Base-by-base conservation (phyloP, 2,329 filamentous ascomycete species). In the Emericellopsis cladophorae region DNA sequence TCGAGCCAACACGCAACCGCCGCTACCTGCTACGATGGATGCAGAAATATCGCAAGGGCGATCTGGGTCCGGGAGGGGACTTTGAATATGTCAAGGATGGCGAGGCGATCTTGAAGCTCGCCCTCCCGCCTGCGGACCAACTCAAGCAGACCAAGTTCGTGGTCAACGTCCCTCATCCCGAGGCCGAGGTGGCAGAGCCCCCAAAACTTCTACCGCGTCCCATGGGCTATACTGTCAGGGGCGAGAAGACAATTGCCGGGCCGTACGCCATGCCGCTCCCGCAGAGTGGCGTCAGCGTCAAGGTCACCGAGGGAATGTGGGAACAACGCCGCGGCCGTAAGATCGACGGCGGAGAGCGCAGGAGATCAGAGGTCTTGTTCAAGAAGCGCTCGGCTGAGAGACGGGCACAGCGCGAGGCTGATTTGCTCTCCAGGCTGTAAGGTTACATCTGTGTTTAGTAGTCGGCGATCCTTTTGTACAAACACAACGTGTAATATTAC, bases 281-380 rank as follows among this genome's bases (percentile, higher is more conserved):
- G 59, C 72, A 76, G 1, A 64, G 67, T 33, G 79, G 76, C 8
- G 84, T 81, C 10, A 68, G 71, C 40, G 70, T 96, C 49, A 69
- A 71, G 47, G 72, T 85, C 18, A 77, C 80, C 42, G 89, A 95
- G 59, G 88, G 90, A 9, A 82, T 96, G 68, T 96, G 90, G 92
- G 90, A 96, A 67, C 72, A 88, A 53, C 81, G 74, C 57, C 74
- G 81, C 53, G 90, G 92, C 23, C 78, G 79, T 54, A 96, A 96
- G 79, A 81, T 98, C 49, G 89, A 96, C 62, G 92, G 92, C 55
- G 92, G 92, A 70, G 92, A 98, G 71, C 80, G 92, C 60, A 77
- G 92, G 62, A 79, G 76, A 59, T 84, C 83, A 14, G 82, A 94
- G 66, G 80, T 95, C 40, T 74, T 85, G 52, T 87, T 89, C 52